A percentile compares a stretch with the other conserved stretches of the same genome.
Conservation (phyloP, 306 rosid genomes). For the Abrus precatorius region DNA sequence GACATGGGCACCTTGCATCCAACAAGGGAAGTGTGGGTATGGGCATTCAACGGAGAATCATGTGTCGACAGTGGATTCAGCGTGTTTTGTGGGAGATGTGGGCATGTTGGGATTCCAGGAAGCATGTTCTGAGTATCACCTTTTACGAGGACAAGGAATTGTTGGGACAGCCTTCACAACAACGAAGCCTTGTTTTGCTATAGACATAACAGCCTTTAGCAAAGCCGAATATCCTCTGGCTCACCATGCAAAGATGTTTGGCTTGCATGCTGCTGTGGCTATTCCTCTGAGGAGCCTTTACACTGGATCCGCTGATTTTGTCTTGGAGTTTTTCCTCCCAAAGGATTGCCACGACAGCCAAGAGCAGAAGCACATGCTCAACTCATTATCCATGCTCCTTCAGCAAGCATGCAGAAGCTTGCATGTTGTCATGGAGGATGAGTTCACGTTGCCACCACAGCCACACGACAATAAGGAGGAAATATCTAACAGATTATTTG, state of each 20-base stretch:
- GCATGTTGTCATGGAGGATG: constrained; percentile 58
- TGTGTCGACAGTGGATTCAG: constrained; percentile 63
- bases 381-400: constrained; percentile 59
- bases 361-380: constrained; percentile 61
- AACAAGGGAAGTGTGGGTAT: constrained; percentile 56
- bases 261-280: constrained; percentile 69
- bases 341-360: constrained; percentile 58
- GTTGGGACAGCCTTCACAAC: constrained; percentile 69
- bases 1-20: constrained; percentile 72
- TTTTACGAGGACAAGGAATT: constrained; percentile 67
- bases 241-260: constrained; percentile 64
- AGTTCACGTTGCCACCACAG: constrained; percentile 1
- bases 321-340: constrained; percentile 71
- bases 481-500: too few species aligned
- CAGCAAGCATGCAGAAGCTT: constrained; percentile 63
- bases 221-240: constrained; percentile 67
- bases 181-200: constrained; percentile 62
- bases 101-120: constrained; percentile 56
- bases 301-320: constrained; percentile 60
- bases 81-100: constrained; percentile 57
- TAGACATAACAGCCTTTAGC: constrained; percentile 63
- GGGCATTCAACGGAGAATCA: constrained; percentile 44
- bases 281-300: constrained; percentile 62
- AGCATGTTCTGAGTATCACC: constrained; percentile 64
- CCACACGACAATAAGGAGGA: not conserved